These are phyloP conservation scores for Steccherinum ochraceum DNA, from an alignment of 768 basidiomycete genomes.

Conservation along the genomic window DNA sequence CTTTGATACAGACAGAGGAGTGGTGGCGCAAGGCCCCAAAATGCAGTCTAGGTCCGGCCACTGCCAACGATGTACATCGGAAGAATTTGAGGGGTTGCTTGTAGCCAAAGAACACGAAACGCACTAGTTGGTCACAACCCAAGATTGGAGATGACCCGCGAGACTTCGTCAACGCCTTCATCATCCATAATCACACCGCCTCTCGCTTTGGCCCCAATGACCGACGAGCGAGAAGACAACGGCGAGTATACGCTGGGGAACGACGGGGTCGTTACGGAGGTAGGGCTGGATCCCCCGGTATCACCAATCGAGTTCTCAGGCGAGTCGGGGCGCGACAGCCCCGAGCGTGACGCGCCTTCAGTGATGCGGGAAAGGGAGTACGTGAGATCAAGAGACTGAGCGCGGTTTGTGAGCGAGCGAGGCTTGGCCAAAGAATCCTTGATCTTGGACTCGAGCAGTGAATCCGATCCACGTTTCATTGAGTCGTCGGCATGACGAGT, in stretches of 20 bases:
- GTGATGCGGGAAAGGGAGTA: conserved; percentile 79
- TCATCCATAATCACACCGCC: conserved; percentile 22
- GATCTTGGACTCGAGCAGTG: conserved; percentile 75
- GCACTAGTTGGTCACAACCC: conserved; percentile 25
- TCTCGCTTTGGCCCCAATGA: conserved; percentile 21
- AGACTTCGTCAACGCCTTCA: conserved; percentile 17
- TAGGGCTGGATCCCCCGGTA: conserved; percentile 74
- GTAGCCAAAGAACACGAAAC: background rate
- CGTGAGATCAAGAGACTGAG: conserved; percentile 85
- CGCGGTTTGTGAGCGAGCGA: conserved; percentile 77
- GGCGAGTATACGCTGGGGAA: conserved; percentile 84
- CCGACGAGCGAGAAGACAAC: conserved; percentile 32
- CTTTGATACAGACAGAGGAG: background rate
- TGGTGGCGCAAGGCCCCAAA: background rate
- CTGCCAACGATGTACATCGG: conserved; percentile 1
- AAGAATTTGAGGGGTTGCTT: background rate
- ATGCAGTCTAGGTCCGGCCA: conserved; percentile 8
- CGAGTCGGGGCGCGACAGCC: conserved; percentile 66
- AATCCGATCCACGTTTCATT: conserved; percentile 77
- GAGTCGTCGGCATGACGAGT: conserved; percentile 70
- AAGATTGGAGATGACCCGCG: conserved; percentile 33
- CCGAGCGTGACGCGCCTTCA: conserved; percentile 46
- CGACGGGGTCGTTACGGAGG: conserved; percentile 67
- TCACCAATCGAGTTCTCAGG: conserved; percentile 75
- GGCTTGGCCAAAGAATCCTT: conserved; percentile 74